Base-by-base conservation (phyloP, 116 monocot species). In the Trichopus zeylanicus region DNA sequence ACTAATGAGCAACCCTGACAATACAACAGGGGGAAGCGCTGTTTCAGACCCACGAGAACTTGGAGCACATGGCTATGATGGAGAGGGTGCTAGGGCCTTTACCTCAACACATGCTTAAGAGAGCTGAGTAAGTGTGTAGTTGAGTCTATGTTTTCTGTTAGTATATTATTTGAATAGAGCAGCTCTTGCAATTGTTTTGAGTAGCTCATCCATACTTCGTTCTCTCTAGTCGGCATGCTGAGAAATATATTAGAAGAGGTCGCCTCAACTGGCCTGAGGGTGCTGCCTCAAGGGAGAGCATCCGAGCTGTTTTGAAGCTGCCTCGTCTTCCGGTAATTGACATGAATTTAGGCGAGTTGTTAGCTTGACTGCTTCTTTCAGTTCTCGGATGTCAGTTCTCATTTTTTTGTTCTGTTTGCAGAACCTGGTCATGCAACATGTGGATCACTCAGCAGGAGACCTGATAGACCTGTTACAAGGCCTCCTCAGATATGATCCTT, bases 51-150 rank as follows among this genome's bases (percentile, higher is more conserved):
- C 92, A 87, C 63, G 92, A 87, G 52, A 92, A 92, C 60, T 69
- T 92, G 47, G 87, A 87, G 31, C 92, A 92, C 59, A 58, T 92
- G 68, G 92, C 84, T 16, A 92, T 92, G 92, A 87, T 92, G 92
- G 92, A 92, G 73, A 75, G 84, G 56, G 92, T 84, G 10, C 38
- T 87, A 12, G 92, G 87, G 19, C 76, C 87, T 29, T 22, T 92
- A 51, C 92, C 92, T 19, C 47, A 64, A 24, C 73, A 79, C 42
- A 81, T 90, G 79, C 53, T 90, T 18, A 90, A 73, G 52, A 71
- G 59, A 69, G 79, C 74, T 9, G 85, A 85, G 85, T 90, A 70
- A 73, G 90, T 62, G n/a, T n/a, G 19, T 19, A 7, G 4, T 21
- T 19, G 6, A 42, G n/a, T 42, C 2, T 38, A 8, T 12, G 11